phyloP scores from a whole-genome alignment of 2,329 filamentous ascomycete genomes.

The Claviceps pazoutovae region DNA sequence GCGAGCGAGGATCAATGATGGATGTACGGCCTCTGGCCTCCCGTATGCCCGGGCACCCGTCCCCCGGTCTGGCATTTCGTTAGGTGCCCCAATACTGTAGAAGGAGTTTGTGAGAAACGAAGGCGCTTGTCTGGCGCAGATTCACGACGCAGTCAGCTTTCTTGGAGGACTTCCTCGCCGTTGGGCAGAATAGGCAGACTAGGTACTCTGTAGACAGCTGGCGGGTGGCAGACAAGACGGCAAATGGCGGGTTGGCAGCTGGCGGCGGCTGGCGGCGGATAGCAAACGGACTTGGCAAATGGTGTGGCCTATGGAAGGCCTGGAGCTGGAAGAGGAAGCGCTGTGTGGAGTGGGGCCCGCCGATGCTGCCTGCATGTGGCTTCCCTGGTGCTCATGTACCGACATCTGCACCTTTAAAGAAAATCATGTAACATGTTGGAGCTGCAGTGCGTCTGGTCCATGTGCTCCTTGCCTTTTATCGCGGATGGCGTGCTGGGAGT shows the following conservation, averaged over 20 bases:
- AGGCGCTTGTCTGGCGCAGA: background rate
- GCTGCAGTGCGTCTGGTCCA: no score
- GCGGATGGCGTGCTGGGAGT: no score
- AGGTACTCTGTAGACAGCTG: background rate
- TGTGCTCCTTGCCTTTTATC: no score
- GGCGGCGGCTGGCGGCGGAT: constrained; percentile 10
- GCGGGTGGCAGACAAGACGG: no score
- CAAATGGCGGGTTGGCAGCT: background rate
- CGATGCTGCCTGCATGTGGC: no score
- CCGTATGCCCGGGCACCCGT: background rate
- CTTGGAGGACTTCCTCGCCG: background rate
- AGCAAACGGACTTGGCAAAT: background rate
- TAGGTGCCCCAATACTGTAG: no score
- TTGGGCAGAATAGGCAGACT: background rate
- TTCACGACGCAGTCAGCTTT: background rate
- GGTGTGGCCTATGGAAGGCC: background rate
- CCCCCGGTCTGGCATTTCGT: background rate
- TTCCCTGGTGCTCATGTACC: no score
- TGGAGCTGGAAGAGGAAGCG: background rate
- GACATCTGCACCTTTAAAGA: no score
- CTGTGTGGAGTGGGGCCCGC: background rate
- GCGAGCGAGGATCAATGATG: background rate
- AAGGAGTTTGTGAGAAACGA: background rate
- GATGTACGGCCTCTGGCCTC: background rate
- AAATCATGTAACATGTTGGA: no score